A percentile compares a stretch with the other conserved stretches of the same genome.
These are phyloP conservation scores for Chaetomium olivaceum DNA, from an alignment of 2,329 filamentous ascomycete genomes.

Conservation along the genomic window DNA sequence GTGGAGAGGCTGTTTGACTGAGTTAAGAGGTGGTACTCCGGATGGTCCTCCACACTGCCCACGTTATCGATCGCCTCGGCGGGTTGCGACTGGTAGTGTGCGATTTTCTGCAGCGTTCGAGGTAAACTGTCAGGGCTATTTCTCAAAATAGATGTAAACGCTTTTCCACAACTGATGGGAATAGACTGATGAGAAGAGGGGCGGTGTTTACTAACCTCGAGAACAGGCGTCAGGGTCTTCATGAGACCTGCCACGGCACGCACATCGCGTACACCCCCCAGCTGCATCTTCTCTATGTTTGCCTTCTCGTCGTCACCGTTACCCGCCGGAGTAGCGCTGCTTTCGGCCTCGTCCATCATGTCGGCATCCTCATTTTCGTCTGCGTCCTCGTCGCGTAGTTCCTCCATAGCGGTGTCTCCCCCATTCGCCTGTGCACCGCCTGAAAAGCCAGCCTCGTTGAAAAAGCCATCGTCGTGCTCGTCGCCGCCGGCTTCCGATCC, in stretches of 20 bases:
- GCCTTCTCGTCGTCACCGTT: conserved; percentile 70
- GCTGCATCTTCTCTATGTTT: conserved; percentile 79
- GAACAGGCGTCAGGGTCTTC: conserved; percentile 75
- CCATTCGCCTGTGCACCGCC: conserved; percentile 44
- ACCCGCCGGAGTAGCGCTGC: conserved; percentile 49
- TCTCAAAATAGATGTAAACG: conserved; percentile 65
- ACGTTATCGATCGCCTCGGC: conserved; percentile 63
- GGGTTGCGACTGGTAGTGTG: conserved; percentile 70
- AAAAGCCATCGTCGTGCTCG: conserved; percentile 50
- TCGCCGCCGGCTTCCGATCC: conserved; percentile 73
- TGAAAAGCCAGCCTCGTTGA: conserved; percentile 42
- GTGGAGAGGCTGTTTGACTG: conserved; percentile 89
- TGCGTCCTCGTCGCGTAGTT: conserved; percentile 57
- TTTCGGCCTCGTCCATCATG: conserved; percentile 51
- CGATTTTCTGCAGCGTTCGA: conserved; percentile 70
- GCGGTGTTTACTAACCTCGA: conserved; percentile 66
- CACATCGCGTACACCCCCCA: conserved; percentile 73
- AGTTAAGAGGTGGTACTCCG: conserved; percentile 84
- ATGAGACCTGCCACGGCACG: conserved; percentile 77
- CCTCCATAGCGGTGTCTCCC: conserved; percentile 59
- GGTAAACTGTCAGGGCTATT: conserved; percentile 67
- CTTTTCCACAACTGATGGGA: conserved; percentile 39
- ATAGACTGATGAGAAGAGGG: conserved; percentile 27
- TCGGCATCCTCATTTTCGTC: conserved; percentile 65
- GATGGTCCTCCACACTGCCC: conserved; percentile 87